Evolutionary conservation across 140 eudicot genomes (phyloP).

Genomic region (Senecio squalidus): DNA sequence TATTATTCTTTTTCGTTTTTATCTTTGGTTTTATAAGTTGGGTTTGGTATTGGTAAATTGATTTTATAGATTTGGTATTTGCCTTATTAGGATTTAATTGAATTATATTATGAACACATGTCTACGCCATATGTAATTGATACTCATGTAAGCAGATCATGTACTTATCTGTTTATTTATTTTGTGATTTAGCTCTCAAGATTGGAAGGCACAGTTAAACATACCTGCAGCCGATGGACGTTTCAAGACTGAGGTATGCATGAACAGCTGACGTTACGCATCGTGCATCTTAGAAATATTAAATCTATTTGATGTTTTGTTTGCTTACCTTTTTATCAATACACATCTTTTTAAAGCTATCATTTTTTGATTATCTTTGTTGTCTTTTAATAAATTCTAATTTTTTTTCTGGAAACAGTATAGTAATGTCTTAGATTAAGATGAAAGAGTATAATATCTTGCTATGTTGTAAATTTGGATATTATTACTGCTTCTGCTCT

Average conservation of each 20-base stretch:
- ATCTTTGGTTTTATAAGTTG: not conserved
- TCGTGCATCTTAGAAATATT: slow-evolving; percentile 6
- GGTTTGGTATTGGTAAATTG: not conserved
- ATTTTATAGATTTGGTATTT: not conserved
- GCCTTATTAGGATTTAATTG: not conserved
- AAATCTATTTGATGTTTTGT: not conserved
- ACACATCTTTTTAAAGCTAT: not conserved
- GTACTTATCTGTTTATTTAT: slow-evolving; percentile 9
- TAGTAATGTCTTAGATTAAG: not conserved
- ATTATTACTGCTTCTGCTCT: not conserved
- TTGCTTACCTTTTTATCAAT: not conserved
- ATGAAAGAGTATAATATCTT: not conserved
- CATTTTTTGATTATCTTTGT: not conserved
- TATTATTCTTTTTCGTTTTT: not conserved
- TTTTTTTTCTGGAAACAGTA: not conserved
- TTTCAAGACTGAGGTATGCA: slow-evolving; percentile 65
- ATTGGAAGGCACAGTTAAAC: slow-evolving; percentile 57
- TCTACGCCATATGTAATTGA: not conserved
- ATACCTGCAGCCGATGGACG: slow-evolving; percentile 63
- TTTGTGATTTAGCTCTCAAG: slow-evolving; percentile 46
- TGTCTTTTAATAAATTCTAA: not conserved
- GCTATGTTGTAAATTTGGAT: not conserved
- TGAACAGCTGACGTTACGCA: slow-evolving; percentile 8
- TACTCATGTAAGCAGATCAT: not conserved
- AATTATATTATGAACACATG: not conserved